Evolutionary conservation across 495 filamentous ascomycete species (phyloP), one percentile per base, ranked within the genome.

Genomic region (Tuber calosporum): DNA sequence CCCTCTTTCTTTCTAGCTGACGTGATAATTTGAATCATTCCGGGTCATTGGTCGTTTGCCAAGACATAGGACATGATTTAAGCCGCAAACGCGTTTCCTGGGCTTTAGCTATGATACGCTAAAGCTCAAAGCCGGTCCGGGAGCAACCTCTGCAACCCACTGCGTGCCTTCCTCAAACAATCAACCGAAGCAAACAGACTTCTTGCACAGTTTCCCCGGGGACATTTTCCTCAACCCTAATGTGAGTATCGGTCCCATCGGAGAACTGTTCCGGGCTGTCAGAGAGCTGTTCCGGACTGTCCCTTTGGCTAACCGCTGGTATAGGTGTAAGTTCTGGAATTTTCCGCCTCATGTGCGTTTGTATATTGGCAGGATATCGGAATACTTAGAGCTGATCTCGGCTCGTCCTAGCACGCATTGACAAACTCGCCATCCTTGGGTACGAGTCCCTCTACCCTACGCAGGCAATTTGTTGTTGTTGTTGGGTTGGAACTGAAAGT

Each of bases 401-500:
- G 66, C 67, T 67, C 58, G n/a, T n/a, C 41, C 34, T 39, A 88
- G 87, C 93, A 75, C 92, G 88, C 82, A 93, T 99, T 73, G 93
- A 99, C 82, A 95, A 92, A 80, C 87, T 99, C 74, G 90, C 89
- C 67, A 96, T 97, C 73, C 80, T 88, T 78, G 94, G 90, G 90
- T 91, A 85, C 77, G 84, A 48, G 22, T 72, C 37, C 73, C 30
- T 66, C 78, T 37, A 58, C 36, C 72, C 26, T 73, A 37, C 8
- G n/a, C 36, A 13, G 69, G 30, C n/a, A 30, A 67, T 69, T 68
- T 53, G 26, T 70, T 69, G 39, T 68, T 53, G 26, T 70, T 69
- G 39, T 20, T 74, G 30, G 9, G 6, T 40, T 74, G 17, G 58
- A 73, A 17, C 72, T 79, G 36, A 78, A 38, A 69, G 75, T 45